Conservation (phyloP, 352 stramenopile species). For the Pythium scleroteichum region DNA sequence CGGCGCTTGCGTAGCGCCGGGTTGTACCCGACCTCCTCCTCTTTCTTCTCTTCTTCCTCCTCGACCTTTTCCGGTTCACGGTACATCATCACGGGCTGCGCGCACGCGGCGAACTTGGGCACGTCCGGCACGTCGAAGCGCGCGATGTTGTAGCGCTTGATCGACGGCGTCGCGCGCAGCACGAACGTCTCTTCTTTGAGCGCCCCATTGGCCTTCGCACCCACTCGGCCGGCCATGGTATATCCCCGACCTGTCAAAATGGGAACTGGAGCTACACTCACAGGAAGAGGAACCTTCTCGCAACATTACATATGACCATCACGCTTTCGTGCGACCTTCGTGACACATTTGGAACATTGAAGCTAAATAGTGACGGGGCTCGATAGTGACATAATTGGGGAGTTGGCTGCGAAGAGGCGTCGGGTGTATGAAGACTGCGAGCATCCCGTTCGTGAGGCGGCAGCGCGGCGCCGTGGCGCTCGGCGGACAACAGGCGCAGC, state of each 20-base stretch:
- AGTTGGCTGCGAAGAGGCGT: slow-evolving; percentile 1
- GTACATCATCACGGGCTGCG: slow-evolving; percentile 88
- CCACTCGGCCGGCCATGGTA: slow-evolving; percentile 4
- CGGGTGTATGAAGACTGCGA: slow-evolving; percentile 2
- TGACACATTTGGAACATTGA: slow-evolving; percentile 13
- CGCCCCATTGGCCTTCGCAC: slow-evolving; percentile 8
- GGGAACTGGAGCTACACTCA: not conserved
- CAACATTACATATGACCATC: too few species aligned
- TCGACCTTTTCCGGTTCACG: slow-evolving; percentile 77
- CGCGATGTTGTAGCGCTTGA: slow-evolving; percentile 89
- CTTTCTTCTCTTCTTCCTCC: slow-evolving; percentile 74
- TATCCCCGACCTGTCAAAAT: too few species aligned
- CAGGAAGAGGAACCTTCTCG: too few species aligned
- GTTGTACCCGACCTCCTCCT: slow-evolving; percentile 75
- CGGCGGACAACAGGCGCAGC: slow-evolving; percentile 47
- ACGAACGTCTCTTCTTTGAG: slow-evolving; percentile 67
- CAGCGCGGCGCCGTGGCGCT: slow-evolving; percentile 31
- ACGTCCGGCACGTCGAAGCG: slow-evolving; percentile 75
- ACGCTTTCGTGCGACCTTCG: slow-evolving; percentile 15
- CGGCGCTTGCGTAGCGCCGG: slow-evolving; percentile 73
- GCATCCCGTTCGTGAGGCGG: slow-evolving; percentile 20
- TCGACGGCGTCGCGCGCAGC: slow-evolving; percentile 80
- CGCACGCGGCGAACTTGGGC: slow-evolving; percentile 56
- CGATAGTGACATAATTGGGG: slow-evolving; percentile 10
- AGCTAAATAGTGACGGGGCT: too few species aligned